Base-by-base conservation (phyloP, 768 basidiomycete species). In the Ramaria rubella region DNA sequence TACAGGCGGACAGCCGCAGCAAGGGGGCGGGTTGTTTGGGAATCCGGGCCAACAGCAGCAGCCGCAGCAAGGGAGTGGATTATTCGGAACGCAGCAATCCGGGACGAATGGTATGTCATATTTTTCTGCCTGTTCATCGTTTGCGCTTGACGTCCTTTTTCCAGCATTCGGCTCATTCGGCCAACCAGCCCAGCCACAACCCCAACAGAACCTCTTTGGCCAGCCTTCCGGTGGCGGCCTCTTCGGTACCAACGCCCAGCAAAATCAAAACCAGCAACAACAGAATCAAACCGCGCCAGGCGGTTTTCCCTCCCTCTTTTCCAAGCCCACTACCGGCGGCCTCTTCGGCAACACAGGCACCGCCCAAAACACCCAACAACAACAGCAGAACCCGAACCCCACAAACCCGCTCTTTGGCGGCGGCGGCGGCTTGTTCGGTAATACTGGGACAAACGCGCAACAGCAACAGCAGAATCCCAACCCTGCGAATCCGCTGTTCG, bases 231-330 rank as follows among this genome's bases (percentile, higher is more conserved):
- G 61, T 51, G 50, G 58, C 17, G 53, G 62, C 26, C 24, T 61
- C 12, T 63, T 64, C 34, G 63, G 62, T 43, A 44, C n/a, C n/a
- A 50, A n/a, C 14, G 27, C 5, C 11, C 11, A 38, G 11, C 36
- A 38, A n/a, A n/a, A 42, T 17, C 8, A 14, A 42, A 42, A 52
- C 36, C 36, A 33, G 52, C 65, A 69, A 34, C 71, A 67, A 59
- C 73, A 70, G 59, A 60, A 61, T 23, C 71, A 67, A 70, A 51
- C 72, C 74, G 56, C 76, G 69, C 52, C 70, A 67, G 43, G 51
- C 49, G 40, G 52, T 14, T 56, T 56, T 36, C 31, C 27, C n/a
- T 46, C 55, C 21, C 29, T 56, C 14, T 56, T 56, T 23, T 46
- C 43, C 2, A 56, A 56, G 43, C 55, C 55, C 11, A 17, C 55